phyloP scores from a whole-genome alignment of 352 stramenopile species.

The Poterioochromonas sp. region DNA sequence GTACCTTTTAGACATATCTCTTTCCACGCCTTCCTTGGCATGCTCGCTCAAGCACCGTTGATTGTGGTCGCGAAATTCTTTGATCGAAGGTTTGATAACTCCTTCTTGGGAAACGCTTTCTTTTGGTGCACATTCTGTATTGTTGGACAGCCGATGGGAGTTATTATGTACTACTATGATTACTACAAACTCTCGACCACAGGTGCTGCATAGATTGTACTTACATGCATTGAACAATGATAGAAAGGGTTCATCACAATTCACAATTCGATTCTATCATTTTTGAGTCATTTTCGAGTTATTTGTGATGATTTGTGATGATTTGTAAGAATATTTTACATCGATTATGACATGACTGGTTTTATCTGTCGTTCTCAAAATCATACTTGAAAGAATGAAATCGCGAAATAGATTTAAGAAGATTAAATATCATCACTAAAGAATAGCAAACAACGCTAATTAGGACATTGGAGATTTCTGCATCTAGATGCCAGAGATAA shows the following conservation, averaged over 20 bases:
- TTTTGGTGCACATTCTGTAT: constrained; percentile 64
- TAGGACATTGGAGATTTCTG: too few relatives aligned
- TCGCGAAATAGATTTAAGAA: too few relatives aligned
- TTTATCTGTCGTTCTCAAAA: too few relatives aligned
- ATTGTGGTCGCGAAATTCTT: constrained; percentile 63
- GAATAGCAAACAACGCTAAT: not conserved
- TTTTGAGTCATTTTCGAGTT: not conserved
- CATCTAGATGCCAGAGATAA: too few relatives aligned
- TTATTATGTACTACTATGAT: constrained; percentile 55
- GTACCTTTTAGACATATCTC: constrained; percentile 84
- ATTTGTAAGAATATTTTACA: too few relatives aligned
- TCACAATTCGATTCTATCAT: not conserved
- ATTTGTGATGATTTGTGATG: not conserved
- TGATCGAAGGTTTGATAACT: constrained; percentile 48
- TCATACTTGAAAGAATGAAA: too few relatives aligned
- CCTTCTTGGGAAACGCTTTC: constrained; percentile 55
- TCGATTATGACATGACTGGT: too few relatives aligned
- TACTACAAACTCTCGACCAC: constrained; percentile 19
- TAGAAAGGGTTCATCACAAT: not conserved
- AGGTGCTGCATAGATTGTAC: not conserved
- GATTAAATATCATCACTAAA: not conserved
- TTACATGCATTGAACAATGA: not conserved
- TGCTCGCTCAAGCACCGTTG: constrained; percentile 85
- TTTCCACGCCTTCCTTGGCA: constrained; percentile 81
- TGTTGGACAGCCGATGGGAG: constrained; percentile 58